Conservation (phyloP, 192 early-diverging fungal genomes). For the Coemansia sp. region DNA sequence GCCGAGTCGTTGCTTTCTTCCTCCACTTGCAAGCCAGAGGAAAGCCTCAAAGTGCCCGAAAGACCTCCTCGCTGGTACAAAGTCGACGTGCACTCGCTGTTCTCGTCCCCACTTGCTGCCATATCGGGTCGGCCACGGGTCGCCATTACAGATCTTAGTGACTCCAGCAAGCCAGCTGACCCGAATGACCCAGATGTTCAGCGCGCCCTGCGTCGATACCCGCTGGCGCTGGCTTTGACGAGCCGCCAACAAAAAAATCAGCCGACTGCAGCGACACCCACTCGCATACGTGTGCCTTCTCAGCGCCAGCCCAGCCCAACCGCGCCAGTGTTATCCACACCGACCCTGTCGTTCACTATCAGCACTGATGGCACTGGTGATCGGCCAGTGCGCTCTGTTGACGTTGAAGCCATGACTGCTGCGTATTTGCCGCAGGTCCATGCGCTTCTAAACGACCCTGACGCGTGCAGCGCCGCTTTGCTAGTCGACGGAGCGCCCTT, state of each 20-base stretch:
- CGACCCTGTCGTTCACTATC: slow-evolving; percentile 36
- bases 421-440: slow-evolving; percentile 40
- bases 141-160: slow-evolving; percentile 26
- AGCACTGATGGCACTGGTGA: slow-evolving; percentile 21
- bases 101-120: slow-evolving; percentile 23
- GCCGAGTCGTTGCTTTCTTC: not conserved
- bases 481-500: not conserved
- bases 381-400: slow-evolving; percentile 19
- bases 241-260: slow-evolving; percentile 1
- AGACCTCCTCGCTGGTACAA: slow-evolving; percentile 24
- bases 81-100: slow-evolving; percentile 39
- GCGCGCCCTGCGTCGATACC: slow-evolving; percentile 15
- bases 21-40: not conserved
- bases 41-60: not conserved
- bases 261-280: slow-evolving; percentile 3
- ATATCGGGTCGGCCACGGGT: slow-evolving; percentile 15
- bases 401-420: slow-evolving; percentile 40
- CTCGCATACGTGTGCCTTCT: slow-evolving; percentile 25
- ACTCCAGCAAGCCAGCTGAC: slow-evolving; percentile 2
- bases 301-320: not conserved
- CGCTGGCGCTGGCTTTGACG: slow-evolving; percentile 17
- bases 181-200: slow-evolving; percentile 11
- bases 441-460: not conserved
- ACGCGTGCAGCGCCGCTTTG: not conserved
- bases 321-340: not conserved